Evolutionary conservation across 2,329 filamentous ascomycete genomes (phyloP), one percentile per base, ranked within the genome.

Genomic region (Colletotrichum euphorbiae): DNA sequence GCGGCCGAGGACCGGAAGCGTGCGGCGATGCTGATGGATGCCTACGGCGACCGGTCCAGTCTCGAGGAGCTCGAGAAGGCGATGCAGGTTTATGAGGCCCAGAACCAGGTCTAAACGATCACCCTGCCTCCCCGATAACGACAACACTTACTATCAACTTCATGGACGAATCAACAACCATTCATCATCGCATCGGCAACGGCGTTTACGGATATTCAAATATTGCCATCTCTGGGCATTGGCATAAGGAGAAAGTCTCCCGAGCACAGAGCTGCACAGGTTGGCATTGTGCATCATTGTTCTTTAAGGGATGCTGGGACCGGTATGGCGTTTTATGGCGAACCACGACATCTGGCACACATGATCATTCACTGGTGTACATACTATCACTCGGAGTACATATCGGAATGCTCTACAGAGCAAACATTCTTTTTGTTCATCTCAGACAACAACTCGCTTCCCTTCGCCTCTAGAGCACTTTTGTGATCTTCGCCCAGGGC

Each of bases 41-140:
- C 84, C 64, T 86, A 86, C 67, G 83, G 84, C 52, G 83, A 84
- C 69, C 79, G 83, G 13, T 81, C 81, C 31, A 85, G 80, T 69
- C 76, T 86, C 4, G 80, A 81, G 28, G 81, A 81, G 70, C 76
- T 86, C 36, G 82, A 86, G 73, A 81, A 78, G 51, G 84, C 84
- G 2, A 78, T 86, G 59, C 75, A 79, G 58, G 79, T 79, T 28
- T 86, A 86, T 72, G 82, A 83, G 71, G 56, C 73, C 40, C 70
- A 69, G n/a, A 71, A 69, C 36, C 52, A 70, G 61, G 42, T 40
- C 17, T 69, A 58, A 15, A 19, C 2, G 21, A 38, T 31, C 31
- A 33, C 13, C 40, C 17, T 24, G 36, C 19, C 17, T 36, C 28
- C 33, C 11, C 31, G 4, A 3, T 17, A 17, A 33, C 24, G 4